Evolutionary conservation across 495 filamentous ascomycete genomes (phyloP).

Genomic region (Penicillium silybi): DNA sequence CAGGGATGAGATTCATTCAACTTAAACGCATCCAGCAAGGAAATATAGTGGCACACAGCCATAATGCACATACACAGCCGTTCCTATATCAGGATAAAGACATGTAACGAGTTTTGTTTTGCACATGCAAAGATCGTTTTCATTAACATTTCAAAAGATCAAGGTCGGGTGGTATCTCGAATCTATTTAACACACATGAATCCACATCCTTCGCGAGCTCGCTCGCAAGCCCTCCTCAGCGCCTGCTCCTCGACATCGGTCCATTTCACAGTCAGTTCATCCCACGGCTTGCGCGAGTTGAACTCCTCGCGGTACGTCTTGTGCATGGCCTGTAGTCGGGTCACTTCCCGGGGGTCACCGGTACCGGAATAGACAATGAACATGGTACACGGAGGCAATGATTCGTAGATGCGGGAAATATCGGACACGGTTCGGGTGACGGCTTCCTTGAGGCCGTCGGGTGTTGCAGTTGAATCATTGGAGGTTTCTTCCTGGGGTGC

Average conservation of each 20-base stretch:
- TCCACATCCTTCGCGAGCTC: slow-evolving; percentile 72
- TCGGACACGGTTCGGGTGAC: slow-evolving; percentile 50
- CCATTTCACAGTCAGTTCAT: slow-evolving; percentile 83
- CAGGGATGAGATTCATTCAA: too few relatives aligned
- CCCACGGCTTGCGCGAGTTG: slow-evolving; percentile 71
- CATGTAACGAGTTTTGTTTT: too few relatives aligned
- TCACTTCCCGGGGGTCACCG: slow-evolving; percentile 79
- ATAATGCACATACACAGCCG: too few relatives aligned
- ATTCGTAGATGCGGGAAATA: slow-evolving; percentile 67
- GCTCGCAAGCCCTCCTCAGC: slow-evolving; percentile 62
- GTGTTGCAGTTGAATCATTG: neutral
- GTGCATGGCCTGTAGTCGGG: slow-evolving; percentile 68
- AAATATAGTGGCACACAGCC: too few relatives aligned
- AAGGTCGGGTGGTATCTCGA: neutral
- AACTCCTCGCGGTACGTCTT: slow-evolving; percentile 72
- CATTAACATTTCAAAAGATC: neutral
- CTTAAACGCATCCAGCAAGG: too few relatives aligned
- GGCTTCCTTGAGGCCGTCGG: slow-evolving; percentile 34
- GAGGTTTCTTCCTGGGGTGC: slow-evolving; percentile 26
- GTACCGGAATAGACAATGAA: slow-evolving; percentile 87
- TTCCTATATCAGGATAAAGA: too few relatives aligned
- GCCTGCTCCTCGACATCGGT: slow-evolving; percentile 82
- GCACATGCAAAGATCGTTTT: neutral
- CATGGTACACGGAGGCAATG: slow-evolving; percentile 76
- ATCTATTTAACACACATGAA: slow-evolving; percentile 73